phyloP scores from a whole-genome alignment of 2,329 filamentous ascomycete genomes.

The Sporothrix globosa region DNA sequence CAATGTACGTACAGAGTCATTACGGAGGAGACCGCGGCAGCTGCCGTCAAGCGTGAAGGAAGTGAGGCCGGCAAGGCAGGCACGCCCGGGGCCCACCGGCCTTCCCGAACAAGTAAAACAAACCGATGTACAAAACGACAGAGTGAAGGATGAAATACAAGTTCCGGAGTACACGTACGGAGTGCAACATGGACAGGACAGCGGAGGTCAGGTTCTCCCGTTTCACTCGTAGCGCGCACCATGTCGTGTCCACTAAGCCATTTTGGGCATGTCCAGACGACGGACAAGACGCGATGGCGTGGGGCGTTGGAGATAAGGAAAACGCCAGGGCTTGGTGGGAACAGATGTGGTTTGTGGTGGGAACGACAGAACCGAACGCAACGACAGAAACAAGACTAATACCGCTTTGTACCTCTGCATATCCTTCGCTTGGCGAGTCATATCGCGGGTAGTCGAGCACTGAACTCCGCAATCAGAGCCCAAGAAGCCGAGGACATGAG shows the following conservation, averaged over 20 bases:
- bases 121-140: neutral
- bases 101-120: slow-evolving; percentile 2
- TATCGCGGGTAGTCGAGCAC: slow-evolving; percentile 1
- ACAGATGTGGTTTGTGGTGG: no score
- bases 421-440: neutral
- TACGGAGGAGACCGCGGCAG: neutral
- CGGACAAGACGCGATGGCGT: slow-evolving; percentile 12
- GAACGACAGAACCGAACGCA: no score
- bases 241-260: neutral
- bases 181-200: neutral
- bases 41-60: no score
- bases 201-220: neutral
- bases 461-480: neutral
- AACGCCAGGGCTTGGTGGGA: neutral
- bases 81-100: neutral
- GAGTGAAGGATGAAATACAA: neutral
- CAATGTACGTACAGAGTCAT: no score
- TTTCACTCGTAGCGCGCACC: neutral
- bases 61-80: no score
- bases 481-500: neutral
- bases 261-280: slow-evolving; percentile 32
- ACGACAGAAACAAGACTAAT: neutral
- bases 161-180: no score
- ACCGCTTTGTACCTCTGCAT: no score
- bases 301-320: slow-evolving; percentile 31